Evolutionary conservation across 2,329 filamentous ascomycete genomes (phyloP), one percentile per base, ranked within the genome.

Genomic region (Microdochium trichocladiopsis): DNA sequence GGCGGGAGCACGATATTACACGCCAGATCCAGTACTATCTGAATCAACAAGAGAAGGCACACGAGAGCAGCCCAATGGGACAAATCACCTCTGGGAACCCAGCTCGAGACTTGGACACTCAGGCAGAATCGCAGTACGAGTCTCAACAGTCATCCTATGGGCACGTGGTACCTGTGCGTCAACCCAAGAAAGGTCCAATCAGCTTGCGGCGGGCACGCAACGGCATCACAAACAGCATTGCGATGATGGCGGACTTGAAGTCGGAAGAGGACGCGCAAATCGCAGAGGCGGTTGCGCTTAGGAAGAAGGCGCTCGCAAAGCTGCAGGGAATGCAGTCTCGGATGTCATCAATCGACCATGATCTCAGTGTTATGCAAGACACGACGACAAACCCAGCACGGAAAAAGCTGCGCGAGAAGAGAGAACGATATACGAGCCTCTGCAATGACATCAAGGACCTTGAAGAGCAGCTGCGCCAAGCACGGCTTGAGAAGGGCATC

Each of bases 251-350:
- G 0, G 76, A 77, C 9, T 69, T 92, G 24, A 90, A 90, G 63
- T 72, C 73, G 3, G 86, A 90, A 53, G 86, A 91, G 67, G 73
- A 83, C n/a, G 72, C 75, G 0, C 72, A 83, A 23, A 69, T 90
- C 1, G 74, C 78, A 2, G 69, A 73, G 1, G 80, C 85, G 2
- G 65, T 88, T 33, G 69, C 72, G 3, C 72, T 79, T 51, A 75
- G 86, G 14, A 78, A 81, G 53, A 69, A 73, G 3, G 82, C 82
- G 1, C 69, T 90, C 0, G 69, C 74, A 1, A 80, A 79, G 58
- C 73, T 89, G 4, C 75, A 79, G 8, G 72, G 66, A 58, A 70
- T 85, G 49, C 65, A 73, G 2, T 72, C 73, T 1, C 73, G 83
- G 50, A 73, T 75, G 53, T 68, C 69, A 25, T 74, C 75, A 22